These are phyloP conservation scores for Alternaria conjuncta DNA, from an alignment of 2,329 filamentous ascomycete species.

Conservation along the genomic window DNA sequence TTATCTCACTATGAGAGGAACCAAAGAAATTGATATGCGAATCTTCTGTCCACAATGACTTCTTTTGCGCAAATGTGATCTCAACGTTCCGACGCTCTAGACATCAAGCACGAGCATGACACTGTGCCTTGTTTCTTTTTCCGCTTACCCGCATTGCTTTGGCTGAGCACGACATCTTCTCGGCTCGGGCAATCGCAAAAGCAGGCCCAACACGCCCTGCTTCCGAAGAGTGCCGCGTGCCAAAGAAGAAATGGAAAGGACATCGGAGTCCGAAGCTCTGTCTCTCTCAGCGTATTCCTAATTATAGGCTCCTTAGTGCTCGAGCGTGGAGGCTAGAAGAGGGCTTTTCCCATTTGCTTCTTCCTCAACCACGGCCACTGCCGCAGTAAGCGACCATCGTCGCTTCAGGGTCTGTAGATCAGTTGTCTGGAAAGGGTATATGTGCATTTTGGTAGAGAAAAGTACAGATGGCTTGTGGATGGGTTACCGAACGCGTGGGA, in stretches of 20 bases:
- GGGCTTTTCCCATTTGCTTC: neutral
- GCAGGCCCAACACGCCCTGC: neutral
- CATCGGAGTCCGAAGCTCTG: neutral
- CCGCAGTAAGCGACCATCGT: neutral
- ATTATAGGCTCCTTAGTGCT: neutral
- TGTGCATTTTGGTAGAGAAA: neutral
- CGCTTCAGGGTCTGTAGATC: neutral
- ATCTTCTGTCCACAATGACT: neutral
- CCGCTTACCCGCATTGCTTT: neutral
- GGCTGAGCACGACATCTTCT: neutral
- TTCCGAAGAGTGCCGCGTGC: neutral
- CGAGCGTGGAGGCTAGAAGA: neutral
- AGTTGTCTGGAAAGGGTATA: neutral
- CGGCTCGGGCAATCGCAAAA: neutral
- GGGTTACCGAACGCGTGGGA: neutral
- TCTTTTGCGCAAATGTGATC: neutral
- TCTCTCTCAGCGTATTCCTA: neutral
- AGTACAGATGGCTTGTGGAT: neutral
- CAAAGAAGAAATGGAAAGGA: neutral
- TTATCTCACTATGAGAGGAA: neutral
- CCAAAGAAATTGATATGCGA: slow-evolving; percentile 10
- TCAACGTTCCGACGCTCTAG: neutral
- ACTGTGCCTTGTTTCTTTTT: neutral
- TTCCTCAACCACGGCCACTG: neutral
- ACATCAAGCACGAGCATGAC: neutral